These are phyloP conservation scores for Candida jianshihensis DNA, from an alignment of 805 yeast genomes.

Conservation along the genomic window DNA sequence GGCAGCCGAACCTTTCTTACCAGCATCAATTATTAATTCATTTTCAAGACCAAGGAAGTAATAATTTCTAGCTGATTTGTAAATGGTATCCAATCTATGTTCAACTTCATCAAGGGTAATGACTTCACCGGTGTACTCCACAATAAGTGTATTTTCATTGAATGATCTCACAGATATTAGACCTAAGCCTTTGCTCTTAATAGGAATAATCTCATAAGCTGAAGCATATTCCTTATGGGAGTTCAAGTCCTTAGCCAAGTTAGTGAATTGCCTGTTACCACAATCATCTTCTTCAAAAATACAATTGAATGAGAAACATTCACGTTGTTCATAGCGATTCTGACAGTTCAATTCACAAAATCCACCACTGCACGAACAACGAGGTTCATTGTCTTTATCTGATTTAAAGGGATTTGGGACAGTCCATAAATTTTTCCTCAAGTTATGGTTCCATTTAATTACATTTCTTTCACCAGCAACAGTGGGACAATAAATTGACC, in stretches of 20 bases:
- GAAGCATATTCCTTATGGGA: constrained; percentile 15
- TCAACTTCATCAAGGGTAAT: constrained; percentile 33
- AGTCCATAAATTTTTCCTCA: constrained; percentile 16
- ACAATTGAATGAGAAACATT: constrained; percentile 28
- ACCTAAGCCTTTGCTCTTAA: constrained; percentile 37
- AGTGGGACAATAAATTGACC: constrained; percentile 27
- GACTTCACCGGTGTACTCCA: constrained; percentile 46
- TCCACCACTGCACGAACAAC: constrained; percentile 17
- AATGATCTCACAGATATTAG: constrained; percentile 31
- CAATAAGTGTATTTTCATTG: constrained; percentile 31
- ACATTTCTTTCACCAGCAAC: constrained; percentile 15
- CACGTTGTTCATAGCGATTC: constrained; percentile 26
- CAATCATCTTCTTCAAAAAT: constrained; percentile 26
- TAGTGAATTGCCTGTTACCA: constrained; percentile 31
- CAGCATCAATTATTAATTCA: constrained; percentile 38
- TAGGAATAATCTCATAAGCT: constrained; percentile 28
- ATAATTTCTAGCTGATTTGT: constrained; percentile 27
- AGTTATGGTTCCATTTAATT: constrained; percentile 23
- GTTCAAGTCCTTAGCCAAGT: constrained; percentile 12
- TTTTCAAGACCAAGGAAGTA: constrained; percentile 37
- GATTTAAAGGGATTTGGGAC: not conserved
- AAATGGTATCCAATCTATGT: constrained; percentile 27
- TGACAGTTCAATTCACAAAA: constrained; percentile 29
- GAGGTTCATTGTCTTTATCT: not conserved
- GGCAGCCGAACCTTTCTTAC: constrained; percentile 39